Evolutionary conservation across 345 rosid species (phyloP), one percentile per base, ranked within the genome.

Genomic region (Populus tremula): DNA sequence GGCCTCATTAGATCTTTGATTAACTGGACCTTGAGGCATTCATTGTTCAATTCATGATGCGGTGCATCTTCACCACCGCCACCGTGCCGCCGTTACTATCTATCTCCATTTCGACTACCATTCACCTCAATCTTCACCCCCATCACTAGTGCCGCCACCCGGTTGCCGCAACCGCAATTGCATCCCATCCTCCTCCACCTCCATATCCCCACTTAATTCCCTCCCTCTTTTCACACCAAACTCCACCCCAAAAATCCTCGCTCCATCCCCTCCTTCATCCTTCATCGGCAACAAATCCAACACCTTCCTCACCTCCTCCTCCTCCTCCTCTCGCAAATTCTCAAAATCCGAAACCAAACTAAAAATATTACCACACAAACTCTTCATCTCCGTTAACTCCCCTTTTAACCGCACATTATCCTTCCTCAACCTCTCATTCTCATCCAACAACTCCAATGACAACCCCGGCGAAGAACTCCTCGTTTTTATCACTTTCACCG

Each of bases 381-480:
- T 76, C 82, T 83, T 84, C 87, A 84, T 77, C 74, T 77, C 80
- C 27, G 59, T 70, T 75, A 86, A 33, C 78, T 86, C 87, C 78
- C 74, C 73, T 29, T 33, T 56, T 14, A 86, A 80, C 73, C 69
- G 75, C 72, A 65, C 18, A 71, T 86, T 86, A 84, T 86, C 87
- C 73, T 82, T 84, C 67, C 84, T 76, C 67, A 86, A 68, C 75
- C 85, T 62, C 77, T 86, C 87, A 75, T 86, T 86, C 89, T 86
- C 89, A 11, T 76, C 82, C 56, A 80, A 25, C 36, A 86, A 76
- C 82, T 82, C 89, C 36, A 73, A 36, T 65, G 73, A 59, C 6
- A 56, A 71, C 43, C 83, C 83, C 70, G 80, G 74, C 20, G 81
- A 77, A 3, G 78, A 76, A 54, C 69, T 74, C 59, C 80, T 38